phyloP scores from a whole-genome alignment of 208 protist genomes.

The Crithidia bombi region DNA sequence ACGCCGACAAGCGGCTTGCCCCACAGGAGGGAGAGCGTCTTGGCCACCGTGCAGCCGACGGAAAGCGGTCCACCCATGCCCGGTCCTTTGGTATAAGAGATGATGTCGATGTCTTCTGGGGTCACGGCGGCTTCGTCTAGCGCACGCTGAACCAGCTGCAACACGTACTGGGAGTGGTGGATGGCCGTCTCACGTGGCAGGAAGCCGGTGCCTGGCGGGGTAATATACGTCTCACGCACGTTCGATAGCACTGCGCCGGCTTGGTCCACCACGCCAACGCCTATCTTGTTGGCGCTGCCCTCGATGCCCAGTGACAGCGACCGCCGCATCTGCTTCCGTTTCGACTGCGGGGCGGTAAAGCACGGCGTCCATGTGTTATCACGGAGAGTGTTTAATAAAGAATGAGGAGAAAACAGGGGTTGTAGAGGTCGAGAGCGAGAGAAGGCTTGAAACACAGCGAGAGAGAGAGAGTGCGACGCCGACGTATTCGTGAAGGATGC shows the following conservation, averaged over 20 bases:
- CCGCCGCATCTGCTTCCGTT: conserved; percentile 12
- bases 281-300: conserved; percentile 99
- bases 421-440: not conserved
- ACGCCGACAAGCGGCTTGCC: conserved; percentile 95
- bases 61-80: conserved; percentile 97
- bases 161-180: conserved; percentile 94
- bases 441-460: not conserved
- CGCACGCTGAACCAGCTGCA: conserved; percentile 92
- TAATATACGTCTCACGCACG: conserved; percentile 97
- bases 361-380: too few species aligned
- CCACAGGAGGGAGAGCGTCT: conserved; percentile 85
- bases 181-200: conserved; percentile 97
- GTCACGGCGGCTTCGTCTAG: conserved; percentile 89
- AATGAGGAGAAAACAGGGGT: not conserved
- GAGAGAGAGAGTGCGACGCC: too few species aligned
- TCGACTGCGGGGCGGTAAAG: not conserved
- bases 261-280: conserved; percentile 96
- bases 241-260: conserved; percentile 97
- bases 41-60: conserved; percentile 83
- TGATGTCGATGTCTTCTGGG: conserved; percentile 87
- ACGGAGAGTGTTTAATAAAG: not conserved
- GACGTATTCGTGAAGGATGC: too few species aligned
- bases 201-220: conserved; percentile 98
- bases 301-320: conserved; percentile 96
- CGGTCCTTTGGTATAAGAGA: conserved; percentile 98